These are phyloP conservation scores for Saturnispora mendoncae DNA, from an alignment of 805 yeast genomes.

Conservation along the genomic window DNA sequence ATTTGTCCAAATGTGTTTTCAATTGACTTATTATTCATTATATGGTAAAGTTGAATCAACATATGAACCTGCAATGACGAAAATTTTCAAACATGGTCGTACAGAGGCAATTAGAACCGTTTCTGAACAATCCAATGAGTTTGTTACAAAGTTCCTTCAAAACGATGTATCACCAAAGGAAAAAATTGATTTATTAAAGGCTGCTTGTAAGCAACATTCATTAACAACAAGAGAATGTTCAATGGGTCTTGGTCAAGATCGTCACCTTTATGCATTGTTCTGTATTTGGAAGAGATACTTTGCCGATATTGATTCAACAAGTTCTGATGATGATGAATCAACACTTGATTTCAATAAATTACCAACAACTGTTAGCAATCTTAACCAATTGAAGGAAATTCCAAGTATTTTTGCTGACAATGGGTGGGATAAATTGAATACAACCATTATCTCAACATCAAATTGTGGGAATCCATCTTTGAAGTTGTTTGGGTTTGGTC, in stretches of 20 bases:
- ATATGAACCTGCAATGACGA: conserved; percentile 96
- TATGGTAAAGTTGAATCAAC: conserved; percentile 92
- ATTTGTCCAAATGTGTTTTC: conserved; percentile 87
- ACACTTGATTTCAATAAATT: conserved; percentile 25
- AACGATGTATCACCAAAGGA: conserved; percentile 45
- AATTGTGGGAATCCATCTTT: conserved; percentile 91
- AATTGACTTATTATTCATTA: conserved; percentile 83
- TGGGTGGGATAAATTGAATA: conserved; percentile 83
- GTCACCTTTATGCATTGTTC: conserved; percentile 80
- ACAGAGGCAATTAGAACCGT: conserved; percentile 90
- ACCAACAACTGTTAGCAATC: conserved; percentile 18
- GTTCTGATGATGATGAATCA: conserved; percentile 22
- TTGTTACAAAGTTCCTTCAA: conserved; percentile 80
- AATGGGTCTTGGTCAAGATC: conserved; percentile 80
- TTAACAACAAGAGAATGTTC: conserved; percentile 61
- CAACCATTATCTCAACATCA: conserved; percentile 70
- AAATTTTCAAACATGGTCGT: conserved; percentile 77
- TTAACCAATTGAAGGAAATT: conserved; percentile 30
- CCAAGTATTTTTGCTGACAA: conserved; percentile 76
- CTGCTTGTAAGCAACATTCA: conserved; percentile 66
- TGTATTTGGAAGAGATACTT: conserved; percentile 75
- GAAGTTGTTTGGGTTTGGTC: conserved; percentile 84
- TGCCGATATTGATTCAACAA: conserved; percentile 7
- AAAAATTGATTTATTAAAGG: conserved; percentile 50
- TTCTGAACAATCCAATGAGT: conserved; percentile 66